A percentile compares a stretch with the other conserved stretches of the same genome.
phyloP scores from a whole-genome alignment of 164 flowering plant genomes.

The Vitis rotundifolia region DNA sequence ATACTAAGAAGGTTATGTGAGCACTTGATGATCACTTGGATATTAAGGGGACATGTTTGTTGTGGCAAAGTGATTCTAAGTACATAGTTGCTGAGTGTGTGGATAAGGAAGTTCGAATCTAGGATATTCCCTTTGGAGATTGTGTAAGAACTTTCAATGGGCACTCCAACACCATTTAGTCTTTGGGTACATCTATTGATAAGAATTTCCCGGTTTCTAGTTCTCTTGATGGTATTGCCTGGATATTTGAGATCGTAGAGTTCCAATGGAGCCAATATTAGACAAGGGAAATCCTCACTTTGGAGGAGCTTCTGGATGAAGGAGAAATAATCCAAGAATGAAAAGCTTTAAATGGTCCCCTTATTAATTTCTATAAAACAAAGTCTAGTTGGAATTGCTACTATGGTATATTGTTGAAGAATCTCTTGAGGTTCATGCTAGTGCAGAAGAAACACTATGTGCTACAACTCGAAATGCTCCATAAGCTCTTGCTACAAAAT shows the following conservation, averaged over 20 bases:
- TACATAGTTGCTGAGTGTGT: constrained; percentile 69
- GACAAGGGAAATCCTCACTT: constrained; percentile 86
- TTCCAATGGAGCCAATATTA: constrained; percentile 63
- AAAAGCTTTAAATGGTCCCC: constrained; percentile 94
- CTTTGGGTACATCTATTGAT: constrained; percentile 52
- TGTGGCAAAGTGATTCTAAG: constrained; percentile 72
- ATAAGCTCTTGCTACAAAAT: constrained; percentile 75
- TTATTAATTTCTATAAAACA: constrained; percentile 86
- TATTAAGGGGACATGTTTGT: constrained; percentile 55
- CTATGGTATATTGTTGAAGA: constrained; percentile 77
- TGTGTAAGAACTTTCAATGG: constrained; percentile 64
- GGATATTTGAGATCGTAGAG: constrained; percentile 74
- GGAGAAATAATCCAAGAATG: constrained; percentile 99
- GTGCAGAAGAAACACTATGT: constrained; percentile 90
- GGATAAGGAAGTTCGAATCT: constrained; percentile 73
- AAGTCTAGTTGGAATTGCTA: constrained; percentile 85
- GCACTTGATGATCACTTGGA: too few relatives aligned
- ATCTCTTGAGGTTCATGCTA: constrained; percentile 87
- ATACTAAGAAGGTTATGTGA: too few relatives aligned
- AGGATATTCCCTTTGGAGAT: constrained; percentile 85
- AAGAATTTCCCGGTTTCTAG: constrained; percentile 67
- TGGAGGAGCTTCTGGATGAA: constrained; percentile 96
- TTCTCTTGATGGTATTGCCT: constrained; percentile 70
- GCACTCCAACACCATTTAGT: constrained; percentile 62
- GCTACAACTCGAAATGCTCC: constrained; percentile 79